phyloP scores from a whole-genome alignment of 768 basidiomycete species.

The Lactifluus subvellereus region DNA sequence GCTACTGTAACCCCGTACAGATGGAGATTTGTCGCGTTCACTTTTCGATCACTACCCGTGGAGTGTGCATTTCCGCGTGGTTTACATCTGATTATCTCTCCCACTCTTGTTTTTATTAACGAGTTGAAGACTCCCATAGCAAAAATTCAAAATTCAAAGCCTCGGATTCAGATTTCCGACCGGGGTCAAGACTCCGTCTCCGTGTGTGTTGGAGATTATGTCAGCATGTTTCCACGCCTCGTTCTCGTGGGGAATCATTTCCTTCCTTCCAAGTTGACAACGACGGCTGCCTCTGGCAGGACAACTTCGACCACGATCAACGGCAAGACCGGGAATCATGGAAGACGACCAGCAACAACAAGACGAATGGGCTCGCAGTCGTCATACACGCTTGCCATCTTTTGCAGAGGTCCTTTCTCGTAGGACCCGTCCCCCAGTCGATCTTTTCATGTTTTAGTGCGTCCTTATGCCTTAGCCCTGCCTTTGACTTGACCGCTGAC shows the following conservation, averaged over 20 bases:
- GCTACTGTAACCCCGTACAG: neutral
- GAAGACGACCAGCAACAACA: constrained; percentile 38
- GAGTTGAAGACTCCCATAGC: neutral
- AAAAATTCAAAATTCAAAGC: neutral
- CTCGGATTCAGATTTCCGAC: too few species aligned
- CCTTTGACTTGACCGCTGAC: constrained; percentile 13
- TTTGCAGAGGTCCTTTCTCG: constrained; percentile 89
- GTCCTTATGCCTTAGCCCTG: constrained; percentile 33
- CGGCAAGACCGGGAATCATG: constrained; percentile 26
- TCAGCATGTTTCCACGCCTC: constrained; percentile 13
- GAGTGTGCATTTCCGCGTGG: neutral
- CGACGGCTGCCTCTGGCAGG: neutral
- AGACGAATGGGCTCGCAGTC: constrained; percentile 68
- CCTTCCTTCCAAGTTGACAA: constrained; percentile 3
- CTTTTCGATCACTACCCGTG: constrained; percentile 8
- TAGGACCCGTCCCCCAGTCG: constrained; percentile 89
- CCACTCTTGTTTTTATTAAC: neutral
- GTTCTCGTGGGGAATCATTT: neutral
- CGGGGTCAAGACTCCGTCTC: too few species aligned
- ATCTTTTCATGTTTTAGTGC: constrained; percentile 99
- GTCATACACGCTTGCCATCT: constrained; percentile 75
- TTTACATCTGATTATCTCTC: constrained; percentile 1
- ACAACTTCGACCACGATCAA: constrained; percentile 3
- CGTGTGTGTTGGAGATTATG: constrained; percentile 7
- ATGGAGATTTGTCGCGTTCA: constrained; percentile 4